These are phyloP conservation scores for Piloderma croceum DNA, from an alignment of 768 basidiomycete genomes.

Conservation along the genomic window DNA sequence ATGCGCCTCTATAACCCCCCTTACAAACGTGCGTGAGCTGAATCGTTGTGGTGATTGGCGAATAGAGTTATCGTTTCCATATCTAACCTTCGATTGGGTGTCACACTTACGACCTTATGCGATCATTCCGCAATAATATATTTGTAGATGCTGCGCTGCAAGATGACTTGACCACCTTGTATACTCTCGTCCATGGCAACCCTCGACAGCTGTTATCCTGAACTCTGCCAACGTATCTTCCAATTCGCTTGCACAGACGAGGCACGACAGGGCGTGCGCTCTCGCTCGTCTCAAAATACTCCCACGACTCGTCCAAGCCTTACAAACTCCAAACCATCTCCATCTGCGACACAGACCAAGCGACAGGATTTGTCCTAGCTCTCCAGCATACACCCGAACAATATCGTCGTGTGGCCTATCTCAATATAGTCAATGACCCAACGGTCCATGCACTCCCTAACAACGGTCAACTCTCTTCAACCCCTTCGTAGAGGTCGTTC, in stretches of 20 bases:
- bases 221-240: conserved; percentile 28
- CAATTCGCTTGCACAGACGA: conserved; percentile 32
- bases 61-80: no score
- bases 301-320: conserved; percentile 20
- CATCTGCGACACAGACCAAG: conserved; percentile 19
- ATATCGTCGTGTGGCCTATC: conserved; percentile 23
- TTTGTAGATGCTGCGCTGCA: no score
- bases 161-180: no score
- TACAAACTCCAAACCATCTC: conserved; percentile 27
- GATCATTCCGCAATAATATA: no score
- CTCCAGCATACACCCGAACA: conserved; percentile 16
- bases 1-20: no score
- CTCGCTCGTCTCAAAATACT: conserved; percentile 29
- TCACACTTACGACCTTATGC: no score
- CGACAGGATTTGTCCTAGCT: conserved; percentile 19
- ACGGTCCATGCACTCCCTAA: no score
- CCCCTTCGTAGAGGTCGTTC: no score
- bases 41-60: no score
- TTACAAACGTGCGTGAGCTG: no score
- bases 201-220: conserved; percentile 18
- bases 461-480: no score
- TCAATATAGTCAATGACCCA: conserved; percentile 23
- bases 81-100: no score
- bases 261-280: conserved; percentile 32
- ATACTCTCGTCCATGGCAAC: neutral